phyloP scores from a whole-genome alignment of 2,329 filamentous ascomycete species.

The Fusarium sp. region DNA sequence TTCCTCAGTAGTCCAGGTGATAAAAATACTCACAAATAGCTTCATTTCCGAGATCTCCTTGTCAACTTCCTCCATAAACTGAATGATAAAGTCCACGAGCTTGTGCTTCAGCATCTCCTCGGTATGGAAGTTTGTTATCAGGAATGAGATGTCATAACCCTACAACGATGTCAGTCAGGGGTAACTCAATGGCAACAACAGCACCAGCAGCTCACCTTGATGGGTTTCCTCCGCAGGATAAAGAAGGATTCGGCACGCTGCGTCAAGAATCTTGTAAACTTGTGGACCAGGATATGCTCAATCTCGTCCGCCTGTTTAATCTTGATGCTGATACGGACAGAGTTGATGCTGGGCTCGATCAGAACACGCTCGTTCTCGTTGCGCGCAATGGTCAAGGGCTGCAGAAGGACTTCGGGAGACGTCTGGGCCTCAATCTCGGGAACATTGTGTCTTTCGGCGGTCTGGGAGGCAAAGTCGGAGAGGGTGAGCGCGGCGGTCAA shows the following conservation, averaged over 20 bases:
- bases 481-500: conserved; percentile 88
- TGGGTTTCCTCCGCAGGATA: conserved; percentile 91
- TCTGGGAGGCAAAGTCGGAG: conserved; percentile 97
- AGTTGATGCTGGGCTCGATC: conserved; percentile 97
- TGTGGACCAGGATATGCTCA: conserved; percentile 96
- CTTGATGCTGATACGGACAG: conserved; percentile 95
- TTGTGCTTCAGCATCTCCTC: conserved; percentile 99
- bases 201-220: conserved; percentile 73
- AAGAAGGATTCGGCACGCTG: conserved; percentile 88
- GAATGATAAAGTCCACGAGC: conserved; percentile 97
- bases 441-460: conserved; percentile 96
- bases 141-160: conserved; percentile 98
- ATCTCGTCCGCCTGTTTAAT: conserved; percentile 99
- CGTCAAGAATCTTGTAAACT: conserved; percentile 96
- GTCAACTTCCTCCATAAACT: conserved; percentile 99
- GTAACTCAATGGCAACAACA: conserved; percentile 1
- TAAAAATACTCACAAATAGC: conserved; percentile 82
- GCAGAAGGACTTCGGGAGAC: conserved; percentile 93
- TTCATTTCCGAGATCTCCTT: conserved; percentile 99
- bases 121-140: conserved; percentile 99
- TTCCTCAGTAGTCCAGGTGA: background rate
- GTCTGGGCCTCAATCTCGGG: conserved; percentile 94
- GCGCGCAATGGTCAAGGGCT: conserved; percentile 87
- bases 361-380: conserved; percentile 98
- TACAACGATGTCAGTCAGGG: conserved; percentile 52